These are phyloP conservation scores for Massospora cicadina DNA, from an alignment of 371 early-diverging fungal genomes.

Conservation along the genomic window DNA sequence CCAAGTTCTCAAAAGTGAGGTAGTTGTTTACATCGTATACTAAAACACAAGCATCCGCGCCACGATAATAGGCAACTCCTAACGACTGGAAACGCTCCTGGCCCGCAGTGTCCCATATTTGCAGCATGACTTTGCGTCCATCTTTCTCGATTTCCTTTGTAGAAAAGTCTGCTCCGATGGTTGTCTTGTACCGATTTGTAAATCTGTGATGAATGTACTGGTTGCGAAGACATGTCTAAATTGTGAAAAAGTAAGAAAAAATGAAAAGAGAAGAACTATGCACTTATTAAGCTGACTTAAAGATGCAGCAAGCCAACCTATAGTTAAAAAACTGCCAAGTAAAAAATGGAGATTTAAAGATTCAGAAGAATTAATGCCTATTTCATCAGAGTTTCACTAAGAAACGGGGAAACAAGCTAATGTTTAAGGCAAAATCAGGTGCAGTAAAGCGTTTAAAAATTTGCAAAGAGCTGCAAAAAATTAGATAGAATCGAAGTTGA, in stretches of 20 bases:
- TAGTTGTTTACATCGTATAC: slow-evolving; percentile 76
- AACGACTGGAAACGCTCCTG: slow-evolving; percentile 78
- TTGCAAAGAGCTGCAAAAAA: neutral
- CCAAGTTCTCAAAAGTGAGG: slow-evolving; percentile 64
- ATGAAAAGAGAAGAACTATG: too few relatives aligned
- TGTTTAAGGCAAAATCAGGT: neutral
- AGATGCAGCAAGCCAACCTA: neutral
- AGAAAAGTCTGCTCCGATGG: slow-evolving; percentile 95
- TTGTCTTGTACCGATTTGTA: slow-evolving; percentile 91
- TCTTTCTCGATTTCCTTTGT: slow-evolving; percentile 79
- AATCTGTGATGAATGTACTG: slow-evolving; percentile 67
- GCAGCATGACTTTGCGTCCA: slow-evolving; percentile 40
- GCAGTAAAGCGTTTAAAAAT: neutral
- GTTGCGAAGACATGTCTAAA: slow-evolving; percentile 35
- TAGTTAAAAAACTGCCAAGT: neutral
- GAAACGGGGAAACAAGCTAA: neutral
- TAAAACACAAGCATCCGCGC: slow-evolving; percentile 86
- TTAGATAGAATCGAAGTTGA: neutral
- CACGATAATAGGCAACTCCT: slow-evolving; percentile 76
- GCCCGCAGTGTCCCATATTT: slow-evolving; percentile 51
- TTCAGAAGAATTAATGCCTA: too few relatives aligned
- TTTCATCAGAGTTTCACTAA: neutral
- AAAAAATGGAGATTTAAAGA: neutral
- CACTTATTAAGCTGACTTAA: too few relatives aligned
- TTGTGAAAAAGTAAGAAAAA: neutral